Evolutionary conservation across 257 asterid species (phyloP), one percentile per base, ranked within the genome.

Genomic region (Solanum chaucha): DNA sequence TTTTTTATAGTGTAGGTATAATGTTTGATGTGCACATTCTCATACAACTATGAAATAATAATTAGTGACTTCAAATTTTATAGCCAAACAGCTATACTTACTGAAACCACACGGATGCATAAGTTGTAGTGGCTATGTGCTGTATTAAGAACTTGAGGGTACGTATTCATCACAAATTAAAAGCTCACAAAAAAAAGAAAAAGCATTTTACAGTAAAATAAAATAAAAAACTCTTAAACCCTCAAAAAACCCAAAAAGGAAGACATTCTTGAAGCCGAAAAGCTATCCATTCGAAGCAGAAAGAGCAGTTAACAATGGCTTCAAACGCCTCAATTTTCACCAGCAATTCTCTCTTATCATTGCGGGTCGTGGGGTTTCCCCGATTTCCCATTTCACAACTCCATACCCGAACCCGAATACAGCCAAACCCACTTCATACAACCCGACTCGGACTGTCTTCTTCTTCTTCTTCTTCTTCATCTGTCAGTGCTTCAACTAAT

Each of bases 301-400:
- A 75, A 64, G 48, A 86, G 40, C 82, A 30, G 89, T 77, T 85
- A 24, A 26, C 70, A 90, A 86, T 88, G 94, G 90, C 92, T 44
- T 82, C 90, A 48, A 89, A n/a, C 38, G 90, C 94, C 20, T 89
- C 91, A 55, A 73, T 78, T 17, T 28, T 89, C 75, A 68, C 89
- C 64, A 74, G 88, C 34, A 90, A 88, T 87, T 89, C 89, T 70
- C 87, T 68, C 26, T 55, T 73, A 41, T 84, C 88, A 3, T 84
- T 89, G 64, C 92, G 89, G 35, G 44, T 86, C 74, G 22, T 88
- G 30, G 48, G 72, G 64, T 75, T 85, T 36, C 85, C 89, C 75
- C 64, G 90, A 83, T 80, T 30, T 74, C 84, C 88, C 87, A 77
- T 75, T 85, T 89, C 84, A 65, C 78, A 72, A 8, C 85, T 35